A percentile compares a stretch with the other conserved stretches of the same genome.
Evolutionary conservation across 257 asterid species (phyloP).

Genomic region (Apocynum venetum): DNA sequence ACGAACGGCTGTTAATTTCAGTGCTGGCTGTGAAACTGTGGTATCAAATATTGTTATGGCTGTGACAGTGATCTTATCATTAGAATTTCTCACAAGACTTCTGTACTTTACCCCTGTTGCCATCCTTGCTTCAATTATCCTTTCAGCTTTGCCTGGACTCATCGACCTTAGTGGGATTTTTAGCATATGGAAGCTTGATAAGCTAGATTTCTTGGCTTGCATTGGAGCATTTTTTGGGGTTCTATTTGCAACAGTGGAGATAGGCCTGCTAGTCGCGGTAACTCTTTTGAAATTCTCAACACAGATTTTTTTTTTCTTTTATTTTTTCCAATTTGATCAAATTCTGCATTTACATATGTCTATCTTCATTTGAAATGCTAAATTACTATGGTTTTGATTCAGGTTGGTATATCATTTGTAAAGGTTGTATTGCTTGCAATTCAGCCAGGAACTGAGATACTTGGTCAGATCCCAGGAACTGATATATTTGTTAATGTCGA

Average conservation of each 20-base stretch:
- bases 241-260: conserved; percentile 36
- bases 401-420: conserved; percentile 39
- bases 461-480: conserved; percentile 40
- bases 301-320: not conserved
- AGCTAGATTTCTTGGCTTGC: conserved; percentile 40
- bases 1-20: conserved; percentile 66
- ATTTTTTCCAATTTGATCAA: not conserved
- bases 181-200: conserved; percentile 39
- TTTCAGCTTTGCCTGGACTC: conserved; percentile 43
- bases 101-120: conserved; percentile 38
- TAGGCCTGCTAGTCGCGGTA: conserved; percentile 43
- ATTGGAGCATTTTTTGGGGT: conserved; percentile 44
- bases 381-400: conserved; percentile 4
- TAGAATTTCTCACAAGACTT: conserved; percentile 31
- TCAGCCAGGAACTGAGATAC: conserved; percentile 30
- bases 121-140: conserved; percentile 36
- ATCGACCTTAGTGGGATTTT: conserved; percentile 31
- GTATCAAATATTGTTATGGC: conserved; percentile 64
- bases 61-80: conserved; percentile 29
- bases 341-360: not conserved
- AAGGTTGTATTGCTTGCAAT: conserved; percentile 29
- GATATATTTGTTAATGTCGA: conserved; percentile 28
- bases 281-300: not conserved
- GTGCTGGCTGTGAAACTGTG: conserved; percentile 71
- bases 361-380: not conserved